Evolutionary conservation across 2,329 filamentous ascomycete genomes (phyloP).

Genomic region (Chaetomiaceae sp.): DNA sequence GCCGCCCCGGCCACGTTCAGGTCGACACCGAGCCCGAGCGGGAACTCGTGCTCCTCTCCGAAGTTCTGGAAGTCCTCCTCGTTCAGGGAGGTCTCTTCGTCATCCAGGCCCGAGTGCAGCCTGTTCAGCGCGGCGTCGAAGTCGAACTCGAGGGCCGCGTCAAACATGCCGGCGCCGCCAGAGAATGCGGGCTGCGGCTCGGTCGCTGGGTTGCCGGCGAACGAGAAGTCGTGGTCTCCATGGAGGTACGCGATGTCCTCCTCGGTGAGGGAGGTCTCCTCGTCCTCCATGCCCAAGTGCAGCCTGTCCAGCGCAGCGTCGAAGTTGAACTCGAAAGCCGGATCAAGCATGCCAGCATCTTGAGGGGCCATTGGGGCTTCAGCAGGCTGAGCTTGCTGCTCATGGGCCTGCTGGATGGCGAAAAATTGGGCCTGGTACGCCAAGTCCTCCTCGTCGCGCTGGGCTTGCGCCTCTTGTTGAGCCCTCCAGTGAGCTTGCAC

Average conservation of each 20-base stretch:
- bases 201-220: not conserved
- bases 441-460: not conserved
- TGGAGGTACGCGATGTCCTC: too few species aligned
- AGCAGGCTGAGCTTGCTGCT: not conserved
- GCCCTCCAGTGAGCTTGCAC: too few species aligned
- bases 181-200: not conserved
- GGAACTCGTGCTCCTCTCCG: not conserved
- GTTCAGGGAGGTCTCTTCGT: not conserved
- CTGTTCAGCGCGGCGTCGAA: not conserved
- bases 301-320: too few species aligned
- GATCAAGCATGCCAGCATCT: too few species aligned
- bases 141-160: not conserved
- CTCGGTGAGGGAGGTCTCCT: too few species aligned
- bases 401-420: not conserved
- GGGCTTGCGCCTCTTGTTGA: not conserved
- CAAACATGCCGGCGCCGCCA: not conserved
- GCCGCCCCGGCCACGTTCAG: too few species aligned
- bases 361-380: not conserved
- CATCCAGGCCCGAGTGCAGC: not conserved
- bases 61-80: not conserved
- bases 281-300: too few species aligned
- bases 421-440: not conserved
- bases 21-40: not conserved
- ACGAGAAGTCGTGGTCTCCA: not conserved
- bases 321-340: too few species aligned